These are phyloP conservation scores for Miscanthus lutarioriparius DNA, from an alignment of 176 grass and related monocot genomes.

Conservation along the genomic window DNA sequence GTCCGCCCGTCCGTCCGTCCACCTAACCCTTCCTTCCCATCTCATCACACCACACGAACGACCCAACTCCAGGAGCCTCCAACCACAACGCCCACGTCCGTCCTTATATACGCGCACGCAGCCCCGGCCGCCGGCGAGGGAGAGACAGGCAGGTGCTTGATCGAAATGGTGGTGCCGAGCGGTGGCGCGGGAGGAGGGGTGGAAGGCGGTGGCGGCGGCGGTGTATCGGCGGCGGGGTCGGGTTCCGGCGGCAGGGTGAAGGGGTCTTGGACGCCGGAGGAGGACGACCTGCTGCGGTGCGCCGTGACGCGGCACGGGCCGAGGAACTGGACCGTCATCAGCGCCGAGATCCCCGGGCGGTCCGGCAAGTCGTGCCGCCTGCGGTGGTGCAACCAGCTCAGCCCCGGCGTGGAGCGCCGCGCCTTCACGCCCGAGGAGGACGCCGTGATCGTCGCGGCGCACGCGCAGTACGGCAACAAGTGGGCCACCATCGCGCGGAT, in stretches of 20 bases:
- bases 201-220: not conserved
- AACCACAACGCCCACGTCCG: constrained; percentile 3
- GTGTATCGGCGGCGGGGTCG: not conserved
- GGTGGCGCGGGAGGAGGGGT: not conserved
- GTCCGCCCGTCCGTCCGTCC: constrained; percentile 9
- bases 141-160: not conserved
- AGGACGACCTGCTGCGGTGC: constrained; percentile 59
- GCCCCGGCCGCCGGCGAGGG: not conserved
- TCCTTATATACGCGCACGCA: constrained; percentile 23
- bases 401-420: constrained; percentile 77
- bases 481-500: constrained; percentile 91
- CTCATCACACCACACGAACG: not conserved
- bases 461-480: constrained; percentile 69
- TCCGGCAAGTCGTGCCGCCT: constrained; percentile 93
- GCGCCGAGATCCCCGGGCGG: constrained; percentile 60
- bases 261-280: constrained; percentile 87
- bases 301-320: constrained; percentile 69
- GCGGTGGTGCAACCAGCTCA: constrained; percentile 95
- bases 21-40: constrained; percentile 14
- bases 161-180: constrained; percentile 2
- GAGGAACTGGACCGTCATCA: constrained; percentile 76
- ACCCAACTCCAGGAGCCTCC: not conserved
- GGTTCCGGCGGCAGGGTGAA: constrained; percentile 46
- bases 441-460: constrained; percentile 54
- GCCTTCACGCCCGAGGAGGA: constrained; percentile 82